Evolutionary conservation across 257 asterid species (phyloP), one percentile per base, ranked within the genome.

Genomic region (Plantago major): DNA sequence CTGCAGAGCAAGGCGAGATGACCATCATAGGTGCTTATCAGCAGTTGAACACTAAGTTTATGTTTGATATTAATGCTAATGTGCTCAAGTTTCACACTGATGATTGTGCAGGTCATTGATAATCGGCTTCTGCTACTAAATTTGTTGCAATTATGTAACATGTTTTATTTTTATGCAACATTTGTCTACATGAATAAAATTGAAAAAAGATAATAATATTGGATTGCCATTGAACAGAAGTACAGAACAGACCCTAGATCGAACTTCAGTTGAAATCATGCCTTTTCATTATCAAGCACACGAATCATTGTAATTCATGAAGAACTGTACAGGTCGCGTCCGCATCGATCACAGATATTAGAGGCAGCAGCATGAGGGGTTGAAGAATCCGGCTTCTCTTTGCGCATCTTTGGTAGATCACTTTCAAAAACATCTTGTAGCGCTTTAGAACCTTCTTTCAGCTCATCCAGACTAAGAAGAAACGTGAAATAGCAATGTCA

Each of bases 371-470:
- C 14, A 58, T 69, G 83, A 18, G 78, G 63, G 50, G 12, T 52
- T 2, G 63, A 63, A 19, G 73, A 57, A 48, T 58, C 40, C 9
- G 84, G 83, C 79, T 81, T 88, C 71, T 92, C 82, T 53, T 71
- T 76, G 74, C 62, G 81, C 85, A 92, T 81, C 74, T 79, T 77
- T 19, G 74, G 84, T 11, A 93, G 73, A 83, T 93, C 96, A 62
- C 67, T 69, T 68, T 83, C 92, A 53, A 89, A 71, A 60, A 89
- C 97, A 66, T 82, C 78, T 18, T 71, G 73, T 40, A 89, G 69
- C 10, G 96, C 93, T 69, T 80, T 81, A n/a, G 91, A 75, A 18
- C 95, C 99, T 80, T 83, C 83, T 67, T 58, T 77, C 63, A 89
- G 86, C 77, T 89, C 99, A 51, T 85, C 91, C 73, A 45, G 49